A percentile compares a stretch with the other conserved stretches of the same genome.
Conservation (phyloP, 2,329 filamentous ascomycete species). For the Pseudogymnoascus sp. region DNA sequence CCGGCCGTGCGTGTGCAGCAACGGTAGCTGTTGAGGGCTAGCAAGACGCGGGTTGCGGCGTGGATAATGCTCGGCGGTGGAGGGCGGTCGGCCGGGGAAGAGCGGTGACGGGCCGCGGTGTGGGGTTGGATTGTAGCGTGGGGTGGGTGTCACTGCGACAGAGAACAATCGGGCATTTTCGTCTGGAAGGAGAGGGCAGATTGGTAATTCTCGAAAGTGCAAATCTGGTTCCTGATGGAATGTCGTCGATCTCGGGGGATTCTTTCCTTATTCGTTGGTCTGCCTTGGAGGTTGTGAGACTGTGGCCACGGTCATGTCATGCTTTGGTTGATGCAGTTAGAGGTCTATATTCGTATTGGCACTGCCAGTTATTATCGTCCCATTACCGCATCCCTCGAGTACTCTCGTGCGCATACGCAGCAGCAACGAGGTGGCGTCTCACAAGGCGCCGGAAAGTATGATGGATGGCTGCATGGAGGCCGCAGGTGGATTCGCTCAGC, state of each 20-base stretch:
- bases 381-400: background rate
- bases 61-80: conserved; percentile 3
- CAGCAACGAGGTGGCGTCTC: background rate
- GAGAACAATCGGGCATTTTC: too few species aligned
- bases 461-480: conserved; percentile 1
- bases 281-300: background rate
- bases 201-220: background rate
- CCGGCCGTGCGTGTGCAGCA: background rate
- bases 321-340: background rate
- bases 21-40: background rate
- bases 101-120: conserved; percentile 7
- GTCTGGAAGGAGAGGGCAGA: background rate
- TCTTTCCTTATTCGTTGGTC: background rate
- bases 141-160: background rate
- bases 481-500: background rate
- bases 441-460: background rate
- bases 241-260: background rate
- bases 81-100: conserved; percentile 6
- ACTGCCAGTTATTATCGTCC: background rate
- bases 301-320: background rate
- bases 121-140: background rate
- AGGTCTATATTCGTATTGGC: background rate
- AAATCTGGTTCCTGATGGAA: background rate
- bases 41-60: background rate
- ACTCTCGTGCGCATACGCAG: background rate